Evolutionary conservation across 2,329 filamentous ascomycete species (phyloP), one percentile per base, ranked within the genome.

Genomic region (Fusarium mexicanum): DNA sequence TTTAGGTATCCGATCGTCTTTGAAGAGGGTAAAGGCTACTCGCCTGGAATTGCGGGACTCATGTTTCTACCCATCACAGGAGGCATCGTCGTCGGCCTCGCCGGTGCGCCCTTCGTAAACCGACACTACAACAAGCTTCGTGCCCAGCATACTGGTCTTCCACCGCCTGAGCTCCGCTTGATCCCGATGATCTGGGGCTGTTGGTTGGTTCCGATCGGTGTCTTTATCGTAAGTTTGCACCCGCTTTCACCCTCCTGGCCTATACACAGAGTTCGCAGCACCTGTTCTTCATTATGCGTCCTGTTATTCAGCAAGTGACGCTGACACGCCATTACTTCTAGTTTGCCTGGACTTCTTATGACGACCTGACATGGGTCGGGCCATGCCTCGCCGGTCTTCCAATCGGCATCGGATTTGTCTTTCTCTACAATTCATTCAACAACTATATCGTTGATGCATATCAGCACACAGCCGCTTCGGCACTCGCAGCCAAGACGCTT

Each of bases 241-340:
- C n/a, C 22, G 6, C 22, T 10, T 12, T 41, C 22, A 14, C 22
- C 3, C 41, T 43, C 8, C 6, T 11, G 17, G 35, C 8, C 16
- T 0, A 37, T 37, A 8, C 10, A 2, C 8, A 37, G 16, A 37
- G 35, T 37, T 0, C 35, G 3, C 35, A 37, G 8, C 35, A 37
- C 1, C 17, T 17, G 16, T 10, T 18, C 16, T 17, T 1, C 35
- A 17, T 37, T 37, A 14, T 17, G 1, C 35, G 8, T 2, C 16
- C 35, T 0, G 16, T 37, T 37, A 8, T 10, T 18, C 16, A 17
- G 16, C 1, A 18, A 37, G 35, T 18, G 16, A 37, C 0, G n/a
- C n/a, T 43, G 41, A 24, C n/a, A 8, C 14, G 14, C 14, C 6
- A n/a, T 43, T 5, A 7, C 40, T 43, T 43, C 0, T 24, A 43